These are phyloP conservation scores for Wickerhamiella domercqiae DNA, from an alignment of 805 yeast species.

Conservation along the genomic window DNA sequence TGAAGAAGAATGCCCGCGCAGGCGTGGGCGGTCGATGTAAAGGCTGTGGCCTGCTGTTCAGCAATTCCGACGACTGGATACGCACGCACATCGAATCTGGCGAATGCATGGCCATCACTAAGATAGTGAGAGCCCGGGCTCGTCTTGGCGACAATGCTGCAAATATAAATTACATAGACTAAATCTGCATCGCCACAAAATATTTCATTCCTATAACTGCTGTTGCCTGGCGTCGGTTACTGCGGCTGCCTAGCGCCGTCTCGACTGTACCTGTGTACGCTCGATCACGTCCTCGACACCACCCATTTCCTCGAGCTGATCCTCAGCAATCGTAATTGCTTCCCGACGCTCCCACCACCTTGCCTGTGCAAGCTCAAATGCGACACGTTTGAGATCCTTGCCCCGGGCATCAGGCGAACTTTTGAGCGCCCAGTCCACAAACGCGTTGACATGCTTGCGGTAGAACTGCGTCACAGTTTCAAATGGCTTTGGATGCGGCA, in stretches of 20 bases:
- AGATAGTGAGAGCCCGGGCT: slow-evolving; percentile 2
- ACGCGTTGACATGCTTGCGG: slow-evolving; percentile 68
- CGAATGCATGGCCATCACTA: slow-evolving; percentile 17
- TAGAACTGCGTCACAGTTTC: slow-evolving; percentile 75
- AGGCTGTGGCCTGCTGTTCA: slow-evolving; percentile 53
- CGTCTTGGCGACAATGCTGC: too few species aligned
- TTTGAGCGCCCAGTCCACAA: slow-evolving; percentile 86
- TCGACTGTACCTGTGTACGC: too few species aligned
- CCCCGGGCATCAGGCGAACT: slow-evolving; percentile 76
- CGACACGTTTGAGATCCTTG: slow-evolving; percentile 71
- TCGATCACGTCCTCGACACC: slow-evolving; percentile 84
- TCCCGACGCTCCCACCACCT: slow-evolving; percentile 99
- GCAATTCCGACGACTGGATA: slow-evolving; percentile 68
- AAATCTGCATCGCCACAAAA: too few species aligned
- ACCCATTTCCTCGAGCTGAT: slow-evolving; percentile 73
- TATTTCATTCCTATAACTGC: too few species aligned
- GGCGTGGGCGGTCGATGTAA: slow-evolving; percentile 61
- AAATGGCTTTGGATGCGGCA: slow-evolving; percentile 92
- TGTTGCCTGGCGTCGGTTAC: too few species aligned
- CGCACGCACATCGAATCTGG: slow-evolving; percentile 45
- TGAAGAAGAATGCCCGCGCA: slow-evolving; percentile 59
- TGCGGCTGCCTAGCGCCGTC: too few species aligned
- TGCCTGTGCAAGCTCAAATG: slow-evolving; percentile 82
- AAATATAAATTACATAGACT: too few species aligned
- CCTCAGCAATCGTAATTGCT: slow-evolving; percentile 75